Conservation (phyloP, 495 filamentous ascomycete genomes). For the Penicillium silybi region DNA sequence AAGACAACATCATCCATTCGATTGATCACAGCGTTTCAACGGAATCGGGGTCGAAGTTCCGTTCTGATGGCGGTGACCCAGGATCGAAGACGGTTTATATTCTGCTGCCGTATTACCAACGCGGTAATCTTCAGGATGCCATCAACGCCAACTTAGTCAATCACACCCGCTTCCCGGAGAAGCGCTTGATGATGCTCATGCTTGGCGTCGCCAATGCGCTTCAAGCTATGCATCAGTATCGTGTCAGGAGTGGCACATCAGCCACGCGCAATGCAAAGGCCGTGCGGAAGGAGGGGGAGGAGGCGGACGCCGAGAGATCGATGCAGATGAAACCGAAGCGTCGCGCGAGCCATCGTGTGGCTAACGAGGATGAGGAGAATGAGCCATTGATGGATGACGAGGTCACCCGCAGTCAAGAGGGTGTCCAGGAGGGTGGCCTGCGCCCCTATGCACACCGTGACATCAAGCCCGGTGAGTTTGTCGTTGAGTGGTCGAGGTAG, state of each 20-base stretch:
- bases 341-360: constrained; percentile 34
- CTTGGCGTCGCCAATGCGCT: constrained; percentile 86
- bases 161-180: constrained; percentile 88
- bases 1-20: constrained; percentile 83
- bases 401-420: constrained; percentile 66
- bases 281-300: constrained; percentile 55
- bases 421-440: constrained; percentile 63
- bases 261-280: constrained; percentile 56
- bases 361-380: constrained; percentile 69
- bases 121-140: constrained; percentile 93
- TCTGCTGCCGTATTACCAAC: constrained; percentile 86
- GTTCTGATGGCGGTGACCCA: constrained; percentile 51
- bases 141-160: constrained; percentile 99
- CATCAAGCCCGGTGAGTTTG: constrained; percentile 80
- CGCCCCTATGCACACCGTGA: constrained; percentile 92
- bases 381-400: constrained; percentile 83
- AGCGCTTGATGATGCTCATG: constrained; percentile 82
- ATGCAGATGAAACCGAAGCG: constrained; percentile 54
- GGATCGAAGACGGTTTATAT: constrained; percentile 93
- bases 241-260: constrained; percentile 53
- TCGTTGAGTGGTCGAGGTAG: not conserved
- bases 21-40: constrained; percentile 75
- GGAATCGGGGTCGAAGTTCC: constrained; percentile 57
- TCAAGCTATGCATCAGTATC: constrained; percentile 86
- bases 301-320: constrained; percentile 56